Conservation (phyloP, 352 stramenopile species). For the Pilasporangium apinafurcum region DNA sequence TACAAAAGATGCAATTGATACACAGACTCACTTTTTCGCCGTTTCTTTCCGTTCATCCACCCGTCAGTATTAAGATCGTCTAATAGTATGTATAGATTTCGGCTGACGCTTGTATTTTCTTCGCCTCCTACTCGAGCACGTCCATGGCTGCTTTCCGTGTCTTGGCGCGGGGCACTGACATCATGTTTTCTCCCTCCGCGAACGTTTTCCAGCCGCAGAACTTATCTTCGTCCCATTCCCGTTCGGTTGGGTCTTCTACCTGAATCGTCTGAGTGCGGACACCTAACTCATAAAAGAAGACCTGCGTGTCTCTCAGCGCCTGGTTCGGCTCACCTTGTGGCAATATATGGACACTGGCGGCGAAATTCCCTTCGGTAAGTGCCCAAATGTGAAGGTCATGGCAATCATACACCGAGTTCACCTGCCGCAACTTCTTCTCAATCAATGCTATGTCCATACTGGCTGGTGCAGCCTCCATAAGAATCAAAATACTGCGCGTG, state of each 20-base stretch:
- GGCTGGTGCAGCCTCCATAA: conserved; percentile 93
- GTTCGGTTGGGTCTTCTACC: conserved; percentile 45
- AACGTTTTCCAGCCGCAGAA: conserved; percentile 53
- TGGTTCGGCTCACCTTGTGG: conserved; percentile 44
- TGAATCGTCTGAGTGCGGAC: conserved; percentile 64
- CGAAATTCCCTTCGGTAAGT: conserved; percentile 86
- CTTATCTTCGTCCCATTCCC: conserved; percentile 58
- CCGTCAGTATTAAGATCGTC: too few relatives aligned
- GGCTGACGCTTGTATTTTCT: too few relatives aligned
- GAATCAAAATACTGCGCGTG: conserved; percentile 85
- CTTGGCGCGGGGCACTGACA: conserved; percentile 67
- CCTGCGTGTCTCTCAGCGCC: conserved; percentile 50
- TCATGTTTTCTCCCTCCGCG: conserved; percentile 47
- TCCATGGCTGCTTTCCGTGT: conserved; percentile 21
- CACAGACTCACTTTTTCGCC: too few relatives aligned
- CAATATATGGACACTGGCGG: conserved; percentile 90
- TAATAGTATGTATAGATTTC: too few relatives aligned
- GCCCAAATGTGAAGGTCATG: conserved; percentile 98
- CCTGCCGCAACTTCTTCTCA: conserved; percentile 51
- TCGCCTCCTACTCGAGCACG: conserved; percentile 19
- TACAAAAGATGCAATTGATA: too few relatives aligned
- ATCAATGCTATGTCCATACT: conserved; percentile 41
- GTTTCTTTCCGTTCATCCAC: too few relatives aligned
- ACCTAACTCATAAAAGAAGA: conserved; percentile 38
- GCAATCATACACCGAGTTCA: conserved; percentile 88